Evolutionary conservation across 176 grass and related monocot genomes (phyloP), one percentile per base, ranked within the genome.

Genomic region (Musa acuminata): DNA sequence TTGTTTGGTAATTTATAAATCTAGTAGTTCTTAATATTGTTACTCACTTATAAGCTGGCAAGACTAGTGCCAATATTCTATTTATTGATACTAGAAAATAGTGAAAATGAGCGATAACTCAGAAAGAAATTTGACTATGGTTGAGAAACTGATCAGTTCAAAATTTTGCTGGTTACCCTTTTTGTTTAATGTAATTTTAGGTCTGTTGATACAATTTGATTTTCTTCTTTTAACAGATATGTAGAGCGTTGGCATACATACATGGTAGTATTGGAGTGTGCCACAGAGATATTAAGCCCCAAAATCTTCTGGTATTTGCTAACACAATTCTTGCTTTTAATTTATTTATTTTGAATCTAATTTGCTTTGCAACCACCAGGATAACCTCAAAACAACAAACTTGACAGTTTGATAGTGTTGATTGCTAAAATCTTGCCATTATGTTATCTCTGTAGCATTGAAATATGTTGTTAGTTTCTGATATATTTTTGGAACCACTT

Each of bases 231-330:
- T 72, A 60, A 68, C 87, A 93, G 90, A 93, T 93, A 13, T 93
- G 87, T 73, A 93, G 92, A 71, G 82, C 86, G 58, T 85, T 96
- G 74, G 83, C 92, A 10, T 96, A 89, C 74, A 64, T 96, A 48
- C 92, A 96, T 72, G 76, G 83, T 35, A 82, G 76, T 1, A 59
- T 96, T 73, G 88, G 86, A 59, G 82, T 96, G 51, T 96, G 92
- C 72, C 92, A 96, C 82, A 88, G 92, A 67, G 92, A 96, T 65
- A 96, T 96, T 81, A 96, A 91, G 80, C 88, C 92, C 71, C 88
- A 96, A 77, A 96, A 96, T 82, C 87, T 96, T 81, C 73, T 96
- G 83, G 92, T 96, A 79, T 79, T 60, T 71, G 11, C 49, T 74
- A 13, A 4, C 57, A 1, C 22, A 17, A n/a, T 16, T 20, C 2